Evolutionary conservation across 495 filamentous ascomycete species (phyloP), one percentile per base, ranked within the genome.

Genomic region (Penicillium diatomitis): DNA sequence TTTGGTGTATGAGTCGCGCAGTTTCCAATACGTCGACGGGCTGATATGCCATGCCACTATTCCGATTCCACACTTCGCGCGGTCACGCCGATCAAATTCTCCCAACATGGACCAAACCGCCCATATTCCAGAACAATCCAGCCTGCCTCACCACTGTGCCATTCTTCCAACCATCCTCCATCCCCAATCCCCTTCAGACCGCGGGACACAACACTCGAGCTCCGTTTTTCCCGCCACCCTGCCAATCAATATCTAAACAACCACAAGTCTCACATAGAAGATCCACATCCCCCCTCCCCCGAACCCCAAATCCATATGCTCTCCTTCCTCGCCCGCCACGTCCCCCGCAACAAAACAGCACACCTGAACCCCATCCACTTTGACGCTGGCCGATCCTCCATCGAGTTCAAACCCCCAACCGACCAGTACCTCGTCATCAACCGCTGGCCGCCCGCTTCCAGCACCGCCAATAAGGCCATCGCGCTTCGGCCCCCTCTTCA

Each of bases 401-500:
- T 54, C 32, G 42, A 54, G 34, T 54, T 54, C 43, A 49, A 46
- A 28, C 5, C 42, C 9, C 52, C 52, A 7, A 46, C 44, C 12
- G 52, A 54, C 38, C 47, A 45, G 30, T 54, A 54, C 10, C 42
- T 54, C 31, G 52, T 54, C 8, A 8, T 54, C 32, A 54, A 54
- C 34, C 52, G 47, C 37, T 54, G 52, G 52, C 52, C 52, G 30
- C 52, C 52, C 7, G 42, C 30, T 32, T 54, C 52, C 8, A 47
- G 31, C 38, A 32, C 40, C 5, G 11, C 12, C 12, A 50, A 44
- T 32, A 49, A 31, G 28, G 50, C 49, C 29, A 50, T 54, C 28
- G 52, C 52, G 0, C 30, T 54, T 6, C 43, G 43, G 4, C 52
- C 52, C 33, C 52, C 52, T 2, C 33, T 54, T 7, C 52, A 54